Percentiles rank a stretch among this genome's conserved stretches.
phyloP scores from a whole-genome alignment of 257 asterid species.

The Solanum gandarillasii region DNA sequence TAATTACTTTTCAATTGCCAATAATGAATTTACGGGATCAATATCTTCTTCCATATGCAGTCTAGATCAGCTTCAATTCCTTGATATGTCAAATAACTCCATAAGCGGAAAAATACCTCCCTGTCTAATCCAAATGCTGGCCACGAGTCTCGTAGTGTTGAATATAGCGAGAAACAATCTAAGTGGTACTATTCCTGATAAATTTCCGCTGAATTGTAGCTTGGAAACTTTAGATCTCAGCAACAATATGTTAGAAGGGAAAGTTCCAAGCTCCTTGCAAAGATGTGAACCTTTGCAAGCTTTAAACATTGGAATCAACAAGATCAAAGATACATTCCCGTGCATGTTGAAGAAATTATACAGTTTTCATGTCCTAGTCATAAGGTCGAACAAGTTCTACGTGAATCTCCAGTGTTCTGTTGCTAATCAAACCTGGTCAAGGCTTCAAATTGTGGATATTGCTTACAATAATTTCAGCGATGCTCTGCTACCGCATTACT shows the following conservation, averaged over 20 bases:
- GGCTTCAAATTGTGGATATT: no score
- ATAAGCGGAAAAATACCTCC: no score
- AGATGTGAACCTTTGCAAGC: not conserved
- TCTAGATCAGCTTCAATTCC: not conserved
- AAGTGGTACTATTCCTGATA: not conserved
- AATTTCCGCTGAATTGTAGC: not conserved
- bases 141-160: no score
- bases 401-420: not conserved
- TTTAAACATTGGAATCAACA: not conserved
- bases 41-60: not conserved
- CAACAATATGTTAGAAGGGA: not conserved
- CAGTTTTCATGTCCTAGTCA: not conserved
- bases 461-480: no score
- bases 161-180: not conserved
- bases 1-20: slow-evolving; percentile 1
- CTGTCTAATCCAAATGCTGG: no score
- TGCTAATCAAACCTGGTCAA: not conserved
- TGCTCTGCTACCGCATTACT: fast-evolving
- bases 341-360: not conserved
- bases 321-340: not conserved
- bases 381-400: not conserved
- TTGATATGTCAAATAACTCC: not conserved
- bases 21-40: not conserved
- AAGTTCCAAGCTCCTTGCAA: not conserved
- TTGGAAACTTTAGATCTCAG: not conserved